Percentiles rank a stretch among this genome's conserved stretches.
Conservation (phyloP, 495 filamentous ascomycete genomes). For the Rhizodiscina lignyota region DNA sequence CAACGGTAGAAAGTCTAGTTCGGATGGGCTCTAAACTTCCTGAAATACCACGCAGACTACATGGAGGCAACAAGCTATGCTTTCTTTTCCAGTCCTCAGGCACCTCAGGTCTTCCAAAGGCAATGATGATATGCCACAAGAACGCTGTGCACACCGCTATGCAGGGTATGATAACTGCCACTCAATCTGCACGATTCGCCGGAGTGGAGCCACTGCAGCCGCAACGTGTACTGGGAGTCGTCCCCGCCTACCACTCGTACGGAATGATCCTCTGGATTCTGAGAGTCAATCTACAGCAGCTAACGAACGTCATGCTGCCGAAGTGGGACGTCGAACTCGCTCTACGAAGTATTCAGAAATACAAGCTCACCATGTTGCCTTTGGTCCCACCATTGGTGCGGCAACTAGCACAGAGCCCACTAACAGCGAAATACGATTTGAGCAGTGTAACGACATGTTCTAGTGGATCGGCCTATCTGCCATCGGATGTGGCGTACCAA, state of each 20-base stretch:
- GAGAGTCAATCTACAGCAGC: constrained; percentile 2
- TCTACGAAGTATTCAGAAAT: constrained; percentile 4
- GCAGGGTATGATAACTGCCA: constrained; percentile 5
- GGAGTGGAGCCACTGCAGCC: constrained; percentile 5
- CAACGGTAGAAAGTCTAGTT: constrained; percentile 4
- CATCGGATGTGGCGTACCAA: constrained; percentile 3
- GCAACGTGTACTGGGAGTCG: constrained; percentile 5
- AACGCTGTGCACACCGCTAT: constrained; percentile 4
- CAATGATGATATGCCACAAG: constrained; percentile 8
- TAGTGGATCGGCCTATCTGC: constrained; percentile 4
- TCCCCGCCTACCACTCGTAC: constrained; percentile 8
- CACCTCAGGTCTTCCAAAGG: constrained; percentile 6
- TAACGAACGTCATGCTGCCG: constrained; percentile 5
- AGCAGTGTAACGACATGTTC: neutral
- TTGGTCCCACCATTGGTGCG: constrained; percentile 5
- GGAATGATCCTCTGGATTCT: constrained; percentile 11
- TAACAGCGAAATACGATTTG: constrained; percentile 9
- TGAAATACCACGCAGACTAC: constrained; percentile 3
- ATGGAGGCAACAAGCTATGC: constrained; percentile 5
- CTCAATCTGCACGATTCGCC: constrained; percentile 4
- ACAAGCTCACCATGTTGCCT: constrained; percentile 5
- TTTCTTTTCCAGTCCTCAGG: constrained; percentile 8
- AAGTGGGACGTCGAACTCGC: constrained; percentile 7
- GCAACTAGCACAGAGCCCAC: constrained; percentile 3
- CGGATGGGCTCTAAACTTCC: constrained; percentile 1